Evolutionary conservation across 2,329 filamentous ascomycete genomes (phyloP).

Genomic region (Capronia epimyces): DNA sequence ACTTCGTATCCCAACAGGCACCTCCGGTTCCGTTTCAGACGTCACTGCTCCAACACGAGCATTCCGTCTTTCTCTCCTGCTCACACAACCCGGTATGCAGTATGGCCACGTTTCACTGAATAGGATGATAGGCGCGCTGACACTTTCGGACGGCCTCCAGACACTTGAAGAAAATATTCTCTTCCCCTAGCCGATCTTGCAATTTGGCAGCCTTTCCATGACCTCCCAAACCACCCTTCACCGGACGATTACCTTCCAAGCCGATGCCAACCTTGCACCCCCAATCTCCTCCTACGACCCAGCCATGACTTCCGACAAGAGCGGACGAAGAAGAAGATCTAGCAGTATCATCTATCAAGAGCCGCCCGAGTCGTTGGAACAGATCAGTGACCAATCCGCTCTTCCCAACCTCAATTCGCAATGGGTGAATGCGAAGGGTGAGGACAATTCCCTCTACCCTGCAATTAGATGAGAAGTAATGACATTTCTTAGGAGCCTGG

Average conservation of each 20-base stretch:
- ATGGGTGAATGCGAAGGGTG: slow-evolving; percentile 99
- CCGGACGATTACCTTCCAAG: slow-evolving; percentile 87
- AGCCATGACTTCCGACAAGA: slow-evolving; percentile 58
- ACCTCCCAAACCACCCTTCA: slow-evolving; percentile 65
- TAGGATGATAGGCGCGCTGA: not conserved
- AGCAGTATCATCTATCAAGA: slow-evolving; percentile 99
- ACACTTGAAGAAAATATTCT: not conserved
- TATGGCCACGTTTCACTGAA: not conserved
- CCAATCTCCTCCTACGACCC: slow-evolving; percentile 45
- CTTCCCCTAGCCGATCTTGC: not conserved
- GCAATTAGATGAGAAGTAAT: not conserved
- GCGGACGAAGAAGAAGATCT: slow-evolving; percentile 80
- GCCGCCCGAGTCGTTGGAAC: slow-evolving; percentile 91
- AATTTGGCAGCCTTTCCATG: slow-evolving; percentile 20
- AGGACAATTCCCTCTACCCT: slow-evolving; percentile 30
- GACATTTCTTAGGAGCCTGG: slow-evolving; percentile 71
- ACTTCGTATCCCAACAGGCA: slow-evolving; percentile 2
- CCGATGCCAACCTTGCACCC: slow-evolving; percentile 65
- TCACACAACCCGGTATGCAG: slow-evolving; percentile 1
- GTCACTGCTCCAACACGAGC: slow-evolving; percentile 13
- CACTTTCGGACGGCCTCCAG: not conserved
- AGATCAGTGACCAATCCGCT: slow-evolving; percentile 92
- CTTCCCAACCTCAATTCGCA: slow-evolving; percentile 94
- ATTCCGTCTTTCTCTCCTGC: slow-evolving; percentile 2
- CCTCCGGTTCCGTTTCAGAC: slow-evolving; percentile 9